A percentile compares a stretch with the other conserved stretches of the same genome.
phyloP scores from a whole-genome alignment of 768 basidiomycete species.

The Fibroporia radiculosa region DNA sequence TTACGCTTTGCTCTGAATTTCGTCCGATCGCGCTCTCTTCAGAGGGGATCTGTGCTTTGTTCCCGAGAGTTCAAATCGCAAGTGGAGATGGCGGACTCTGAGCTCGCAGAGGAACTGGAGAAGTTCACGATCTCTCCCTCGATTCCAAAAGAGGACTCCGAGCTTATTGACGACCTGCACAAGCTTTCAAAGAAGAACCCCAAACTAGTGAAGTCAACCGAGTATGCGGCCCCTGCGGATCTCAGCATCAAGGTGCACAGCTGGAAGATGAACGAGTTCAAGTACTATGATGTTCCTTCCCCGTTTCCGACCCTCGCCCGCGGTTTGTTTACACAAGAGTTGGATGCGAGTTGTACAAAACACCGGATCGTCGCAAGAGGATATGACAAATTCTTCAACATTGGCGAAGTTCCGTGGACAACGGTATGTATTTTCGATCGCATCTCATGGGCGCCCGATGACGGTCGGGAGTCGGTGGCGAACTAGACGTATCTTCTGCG shows the following conservation, averaged over 20 bases:
- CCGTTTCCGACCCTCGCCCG: conserved; percentile 95
- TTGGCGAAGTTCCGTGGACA: conserved; percentile 94
- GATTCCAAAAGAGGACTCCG: conserved; percentile 32
- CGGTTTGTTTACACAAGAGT: conserved; percentile 73
- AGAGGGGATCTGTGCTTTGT: no score
- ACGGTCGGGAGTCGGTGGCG: no score
- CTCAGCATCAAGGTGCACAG: conserved; percentile 53
- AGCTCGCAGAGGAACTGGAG: neutral
- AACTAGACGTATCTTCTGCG: no score
- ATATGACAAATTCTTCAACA: conserved; percentile 99
- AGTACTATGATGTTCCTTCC: conserved; percentile 82
- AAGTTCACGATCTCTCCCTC: neutral
- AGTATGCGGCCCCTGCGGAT: conserved; percentile 51
- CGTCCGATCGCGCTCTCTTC: no score
- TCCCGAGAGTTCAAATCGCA: no score
- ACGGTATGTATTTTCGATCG: conserved; percentile 49
- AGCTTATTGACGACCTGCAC: conserved; percentile 50
- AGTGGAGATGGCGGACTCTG: no score
- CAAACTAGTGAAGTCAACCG: conserved; percentile 57
- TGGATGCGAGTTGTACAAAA: conserved; percentile 26
- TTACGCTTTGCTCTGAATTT: no score
- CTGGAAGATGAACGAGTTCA: conserved; percentile 99
- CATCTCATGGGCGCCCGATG: no score
- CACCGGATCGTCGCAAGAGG: conserved; percentile 78
- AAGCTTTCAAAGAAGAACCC: conserved; percentile 44